Percentiles rank a stretch among this genome's conserved stretches.
Conservation (phyloP, 371 early-diverging fungal genomes). For the Amoeboradix gromovi region DNA sequence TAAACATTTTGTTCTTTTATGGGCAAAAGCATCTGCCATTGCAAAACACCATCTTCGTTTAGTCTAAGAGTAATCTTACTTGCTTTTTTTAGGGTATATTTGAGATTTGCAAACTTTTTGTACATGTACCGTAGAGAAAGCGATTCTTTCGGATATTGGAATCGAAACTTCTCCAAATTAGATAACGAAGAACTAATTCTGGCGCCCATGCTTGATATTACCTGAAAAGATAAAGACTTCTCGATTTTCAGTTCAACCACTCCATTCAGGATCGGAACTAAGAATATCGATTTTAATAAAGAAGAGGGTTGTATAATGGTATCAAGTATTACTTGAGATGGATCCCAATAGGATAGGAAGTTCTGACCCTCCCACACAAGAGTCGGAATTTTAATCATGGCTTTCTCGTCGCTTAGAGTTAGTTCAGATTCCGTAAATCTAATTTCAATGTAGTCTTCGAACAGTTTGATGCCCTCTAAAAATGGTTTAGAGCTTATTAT, state of each 20-base stretch:
- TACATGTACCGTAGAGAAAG: neutral
- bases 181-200: neutral
- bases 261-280: neutral
- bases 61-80: neutral
- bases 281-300: neutral
- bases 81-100: neutral
- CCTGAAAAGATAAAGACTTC: neutral
- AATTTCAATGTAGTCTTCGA: neutral
- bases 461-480: neutral
- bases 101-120: neutral
- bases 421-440: neutral
- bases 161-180: neutral
- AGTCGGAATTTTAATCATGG: neutral
- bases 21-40: neutral
- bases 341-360: neutral
- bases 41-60: neutral
- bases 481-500: neutral
- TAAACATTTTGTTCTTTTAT: neutral
- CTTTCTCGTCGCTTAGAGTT: neutral
- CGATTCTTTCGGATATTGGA: neutral
- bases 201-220: neutral
- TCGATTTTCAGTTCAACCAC: neutral
- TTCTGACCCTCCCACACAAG: neutral
- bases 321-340: neutral
- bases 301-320: neutral